A percentile compares a stretch with the other conserved stretches of the same genome.
Conservation (phyloP, 176 grass and related monocot species). For the Themeda triandra region DNA sequence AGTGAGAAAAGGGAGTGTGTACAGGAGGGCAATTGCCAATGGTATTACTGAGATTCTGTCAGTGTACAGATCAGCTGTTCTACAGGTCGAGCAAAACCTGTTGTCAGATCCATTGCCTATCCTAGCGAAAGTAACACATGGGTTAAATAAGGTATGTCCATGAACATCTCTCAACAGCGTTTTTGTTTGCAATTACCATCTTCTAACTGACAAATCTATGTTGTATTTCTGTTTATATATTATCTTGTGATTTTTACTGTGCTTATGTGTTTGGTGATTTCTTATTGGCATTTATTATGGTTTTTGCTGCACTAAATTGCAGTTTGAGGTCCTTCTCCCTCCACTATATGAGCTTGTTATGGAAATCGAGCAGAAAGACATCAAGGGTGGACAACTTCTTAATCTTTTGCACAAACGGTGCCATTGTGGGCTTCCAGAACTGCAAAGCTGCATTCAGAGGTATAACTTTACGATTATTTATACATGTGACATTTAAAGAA, state of each 20-base stretch:
- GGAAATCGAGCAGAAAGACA: constrained; percentile 86
- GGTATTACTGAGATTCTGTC: constrained; percentile 95
- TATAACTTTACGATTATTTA: constrained; percentile 35
- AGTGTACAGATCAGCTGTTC: constrained; percentile 85
- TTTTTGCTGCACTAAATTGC: not conserved
- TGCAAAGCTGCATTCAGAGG: constrained; percentile 97
- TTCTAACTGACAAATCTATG: not conserved
- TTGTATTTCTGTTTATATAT: not conserved
- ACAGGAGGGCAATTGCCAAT: constrained; percentile 86
- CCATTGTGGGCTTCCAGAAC: constrained; percentile 92
- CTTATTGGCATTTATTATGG: constrained; percentile 7
- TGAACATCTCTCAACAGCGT: not conserved
- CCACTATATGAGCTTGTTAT: constrained; percentile 68
- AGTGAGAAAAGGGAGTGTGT: constrained; percentile 70
- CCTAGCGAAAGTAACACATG: constrained; percentile 71
- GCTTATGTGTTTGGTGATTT: not conserved
- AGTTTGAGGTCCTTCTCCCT: constrained; percentile 93
- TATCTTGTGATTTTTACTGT: not conserved
- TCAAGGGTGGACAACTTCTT: constrained; percentile 89
- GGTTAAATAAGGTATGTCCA: constrained; percentile 71
- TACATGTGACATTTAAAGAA: not conserved
- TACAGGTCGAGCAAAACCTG: constrained; percentile 93
- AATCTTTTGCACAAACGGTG: constrained; percentile 89
- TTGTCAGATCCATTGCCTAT: constrained; percentile 91
- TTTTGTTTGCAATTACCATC: constrained; percentile 4